These are phyloP conservation scores for Naganishia kalamii DNA, from an alignment of 768 basidiomycete genomes.

Conservation along the genomic window DNA sequence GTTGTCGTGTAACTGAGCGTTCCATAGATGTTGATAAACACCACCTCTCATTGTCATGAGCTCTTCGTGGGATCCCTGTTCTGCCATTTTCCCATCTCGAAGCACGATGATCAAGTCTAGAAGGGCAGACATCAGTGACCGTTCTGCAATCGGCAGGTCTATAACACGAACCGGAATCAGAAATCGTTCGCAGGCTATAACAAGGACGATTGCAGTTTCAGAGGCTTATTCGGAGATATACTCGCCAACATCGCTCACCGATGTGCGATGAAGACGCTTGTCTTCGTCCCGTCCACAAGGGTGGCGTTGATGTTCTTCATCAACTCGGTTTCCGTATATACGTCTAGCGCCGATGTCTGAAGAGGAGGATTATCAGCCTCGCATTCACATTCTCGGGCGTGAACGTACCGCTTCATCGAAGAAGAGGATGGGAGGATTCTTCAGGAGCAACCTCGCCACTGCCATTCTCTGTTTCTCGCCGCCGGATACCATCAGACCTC, in stretches of 20 bases:
- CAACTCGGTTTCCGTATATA: constrained; percentile 86
- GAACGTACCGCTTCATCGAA: constrained; percentile 90
- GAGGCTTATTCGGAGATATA: neutral
- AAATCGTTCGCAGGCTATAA: constrained; percentile 64
- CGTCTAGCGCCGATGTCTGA: constrained; percentile 91
- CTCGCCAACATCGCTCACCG: constrained; percentile 44
- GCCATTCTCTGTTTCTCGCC: constrained; percentile 97
- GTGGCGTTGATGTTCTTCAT: constrained; percentile 87
- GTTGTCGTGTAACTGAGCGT: constrained; percentile 37
- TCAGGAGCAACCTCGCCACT: constrained; percentile 82
- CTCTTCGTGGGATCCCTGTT: constrained; percentile 88
- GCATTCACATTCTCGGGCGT: neutral
- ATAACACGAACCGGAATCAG: constrained; percentile 66
- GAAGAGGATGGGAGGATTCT: constrained; percentile 92
- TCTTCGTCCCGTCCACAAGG: constrained; percentile 68
- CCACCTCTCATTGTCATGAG: constrained; percentile 59
- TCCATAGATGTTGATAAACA: constrained; percentile 47
- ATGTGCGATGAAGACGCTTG: constrained; percentile 96
- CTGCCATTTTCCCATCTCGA: constrained; percentile 79
- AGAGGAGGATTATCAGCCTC: neutral
- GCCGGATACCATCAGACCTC: constrained; percentile 95
- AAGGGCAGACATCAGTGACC: constrained; percentile 14
- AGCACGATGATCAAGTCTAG: constrained; percentile 88
- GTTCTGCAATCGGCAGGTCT: neutral
- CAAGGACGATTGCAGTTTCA: neutral